A percentile compares a stretch with the other conserved stretches of the same genome.
Evolutionary conservation across 148 eudicot genomes (phyloP).

Genomic region (Vaccinium corymbosum): DNA sequence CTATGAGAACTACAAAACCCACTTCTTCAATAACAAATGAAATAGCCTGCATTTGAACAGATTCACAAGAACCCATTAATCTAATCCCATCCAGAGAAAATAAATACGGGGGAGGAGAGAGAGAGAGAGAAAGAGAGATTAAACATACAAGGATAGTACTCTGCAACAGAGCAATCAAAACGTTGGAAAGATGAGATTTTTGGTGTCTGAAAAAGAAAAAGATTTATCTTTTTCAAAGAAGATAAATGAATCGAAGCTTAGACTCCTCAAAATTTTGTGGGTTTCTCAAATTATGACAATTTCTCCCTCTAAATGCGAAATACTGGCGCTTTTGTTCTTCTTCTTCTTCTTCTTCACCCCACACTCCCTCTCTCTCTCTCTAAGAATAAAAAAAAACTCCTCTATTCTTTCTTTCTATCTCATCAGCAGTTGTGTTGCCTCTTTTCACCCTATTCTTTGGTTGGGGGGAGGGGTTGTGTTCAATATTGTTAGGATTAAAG

Average conservation of each 20-base stretch:
- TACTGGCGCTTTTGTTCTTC: background rate
- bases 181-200: background rate
- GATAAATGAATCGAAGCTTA: background rate
- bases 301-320: background rate
- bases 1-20: conserved; percentile 13
- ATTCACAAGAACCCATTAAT: conserved; percentile 15
- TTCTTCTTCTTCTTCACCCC: background rate
- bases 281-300: background rate
- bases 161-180: conserved; percentile 11
- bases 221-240: background rate
- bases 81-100: background rate
- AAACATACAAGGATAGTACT: background rate
- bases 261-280: background rate
- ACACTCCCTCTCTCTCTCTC: background rate
- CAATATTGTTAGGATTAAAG: background rate
- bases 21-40: background rate
- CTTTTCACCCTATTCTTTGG: conserved; percentile 1
- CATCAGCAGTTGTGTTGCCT: background rate
- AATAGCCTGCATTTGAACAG: conserved; percentile 10
- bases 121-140: conserved; percentile 1
- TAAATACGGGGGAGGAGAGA: background rate
- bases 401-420: background rate
- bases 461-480: background rate
- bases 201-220: background rate
- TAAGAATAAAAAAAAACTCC: background rate